phyloP scores from a whole-genome alignment of 139 green algal genomes.

The Chlorella sp. region DNA sequence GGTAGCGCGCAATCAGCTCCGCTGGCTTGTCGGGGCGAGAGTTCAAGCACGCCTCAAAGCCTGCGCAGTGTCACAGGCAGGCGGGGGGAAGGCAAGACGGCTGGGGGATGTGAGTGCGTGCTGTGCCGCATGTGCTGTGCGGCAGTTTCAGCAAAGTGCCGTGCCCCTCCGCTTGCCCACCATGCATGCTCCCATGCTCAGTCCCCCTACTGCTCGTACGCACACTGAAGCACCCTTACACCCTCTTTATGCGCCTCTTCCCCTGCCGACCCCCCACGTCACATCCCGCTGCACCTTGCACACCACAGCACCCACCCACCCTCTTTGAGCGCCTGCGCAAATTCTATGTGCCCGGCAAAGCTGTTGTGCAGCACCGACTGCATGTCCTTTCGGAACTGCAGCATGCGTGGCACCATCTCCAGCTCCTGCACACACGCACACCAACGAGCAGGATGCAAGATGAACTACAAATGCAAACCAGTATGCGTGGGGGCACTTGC shows the following conservation, averaged over 20 bases:
- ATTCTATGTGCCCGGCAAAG: slow-evolving; percentile 75
- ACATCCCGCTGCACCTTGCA: not conserved
- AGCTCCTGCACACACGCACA: slow-evolving; percentile 1
- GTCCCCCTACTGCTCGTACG: no score
- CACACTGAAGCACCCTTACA: no score
- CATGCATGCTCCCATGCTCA: no score
- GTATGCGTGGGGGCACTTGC: no score
- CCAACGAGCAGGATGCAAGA: not conserved
- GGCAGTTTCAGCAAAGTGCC: no score
- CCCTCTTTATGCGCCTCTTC: no score
- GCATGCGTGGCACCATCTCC: slow-evolving; percentile 33
- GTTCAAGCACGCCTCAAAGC: slow-evolving; percentile 97
- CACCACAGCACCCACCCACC: slow-evolving; percentile 2
- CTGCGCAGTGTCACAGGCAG: slow-evolving; percentile 19
- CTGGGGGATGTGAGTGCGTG: not conserved
- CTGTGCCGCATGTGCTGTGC: no score
- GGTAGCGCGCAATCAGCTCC: slow-evolving; percentile 97
- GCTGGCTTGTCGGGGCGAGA: slow-evolving; percentile 83
- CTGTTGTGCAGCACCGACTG: slow-evolving; percentile 56
- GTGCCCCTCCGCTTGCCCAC: no score
- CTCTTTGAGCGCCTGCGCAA: slow-evolving; percentile 85
- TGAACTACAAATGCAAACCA: no score
- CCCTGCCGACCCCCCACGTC: no score
- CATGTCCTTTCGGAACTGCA: slow-evolving; percentile 16
- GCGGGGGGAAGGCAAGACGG: not conserved